Conservation (phyloP, 1,139 yeast species). For the Kodamaea anthophila region DNA sequence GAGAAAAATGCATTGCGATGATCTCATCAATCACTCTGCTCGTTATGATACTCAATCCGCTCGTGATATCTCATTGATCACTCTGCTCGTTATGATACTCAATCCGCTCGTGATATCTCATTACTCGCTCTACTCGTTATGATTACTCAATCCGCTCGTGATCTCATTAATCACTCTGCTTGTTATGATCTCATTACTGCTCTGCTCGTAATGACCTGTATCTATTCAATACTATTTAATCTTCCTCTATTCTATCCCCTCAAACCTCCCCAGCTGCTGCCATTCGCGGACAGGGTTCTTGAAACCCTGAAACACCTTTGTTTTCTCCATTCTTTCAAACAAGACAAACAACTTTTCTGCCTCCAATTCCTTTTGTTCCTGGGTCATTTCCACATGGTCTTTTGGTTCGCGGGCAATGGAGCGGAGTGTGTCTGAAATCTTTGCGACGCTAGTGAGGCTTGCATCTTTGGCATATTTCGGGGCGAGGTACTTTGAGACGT, state of each 20-base stretch:
- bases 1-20: too few species aligned
- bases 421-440: conserved; percentile 8
- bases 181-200: not conserved
- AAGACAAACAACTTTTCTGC: conserved; percentile 46
- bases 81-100: too few species aligned
- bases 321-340: conserved; percentile 44
- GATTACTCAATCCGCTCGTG: too few species aligned
- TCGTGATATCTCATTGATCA: too few species aligned
- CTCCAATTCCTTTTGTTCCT: conserved; percentile 49
- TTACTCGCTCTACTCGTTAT: too few species aligned
- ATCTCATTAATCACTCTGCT: not conserved
- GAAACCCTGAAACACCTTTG: conserved; percentile 38
- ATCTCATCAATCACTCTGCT: too few species aligned
- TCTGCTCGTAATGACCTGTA: not conserved
- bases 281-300: conserved; percentile 36
- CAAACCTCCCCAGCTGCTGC: conserved; percentile 31
- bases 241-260: conserved; percentile 7
- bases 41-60: too few species aligned
- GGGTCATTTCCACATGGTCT: conserved; percentile 23
- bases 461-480: conserved; percentile 8
- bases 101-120: too few species aligned
- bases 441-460: conserved; percentile 6
- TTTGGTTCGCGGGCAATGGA: conserved; percentile 5
- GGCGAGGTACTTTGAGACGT: conserved; percentile 12
- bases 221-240: not conserved